Conservation (phyloP, 2,329 filamentous ascomycete species). For the Trichoderma sp. region DNA sequence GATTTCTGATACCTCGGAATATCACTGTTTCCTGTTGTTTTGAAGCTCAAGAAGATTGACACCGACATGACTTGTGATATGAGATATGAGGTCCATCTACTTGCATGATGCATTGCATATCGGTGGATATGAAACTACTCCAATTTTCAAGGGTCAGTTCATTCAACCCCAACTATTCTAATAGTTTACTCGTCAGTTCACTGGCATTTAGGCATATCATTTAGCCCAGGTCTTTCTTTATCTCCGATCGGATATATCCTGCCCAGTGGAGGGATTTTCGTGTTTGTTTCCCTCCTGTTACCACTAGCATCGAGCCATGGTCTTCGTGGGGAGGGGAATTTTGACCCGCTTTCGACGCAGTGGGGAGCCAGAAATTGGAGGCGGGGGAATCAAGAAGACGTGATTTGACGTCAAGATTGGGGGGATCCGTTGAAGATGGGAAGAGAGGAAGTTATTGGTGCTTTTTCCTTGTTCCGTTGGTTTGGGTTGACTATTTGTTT, state of each 20-base stretch:
- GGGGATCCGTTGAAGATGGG: background rate
- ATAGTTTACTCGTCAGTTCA: background rate
- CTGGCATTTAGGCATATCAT: background rate
- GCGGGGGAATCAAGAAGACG: background rate
- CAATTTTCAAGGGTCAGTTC: background rate
- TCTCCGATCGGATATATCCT: background rate
- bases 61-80: background rate
- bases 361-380: background rate
- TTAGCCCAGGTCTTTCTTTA: background rate
- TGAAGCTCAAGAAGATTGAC: background rate
- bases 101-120: background rate
- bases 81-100: background rate
- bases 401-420: constrained; percentile 8
- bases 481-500: background rate
- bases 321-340: background rate
- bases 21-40: background rate
- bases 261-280: background rate
- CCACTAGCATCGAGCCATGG: background rate
- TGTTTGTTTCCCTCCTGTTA: background rate
- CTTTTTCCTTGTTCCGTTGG: background rate
- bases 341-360: background rate
- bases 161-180: background rate
- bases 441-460: background rate
- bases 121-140: background rate
- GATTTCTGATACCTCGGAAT: constrained; percentile 9